Evolutionary conservation across 768 basidiomycete genomes (phyloP).

Genomic region (Russula lepida): DNA sequence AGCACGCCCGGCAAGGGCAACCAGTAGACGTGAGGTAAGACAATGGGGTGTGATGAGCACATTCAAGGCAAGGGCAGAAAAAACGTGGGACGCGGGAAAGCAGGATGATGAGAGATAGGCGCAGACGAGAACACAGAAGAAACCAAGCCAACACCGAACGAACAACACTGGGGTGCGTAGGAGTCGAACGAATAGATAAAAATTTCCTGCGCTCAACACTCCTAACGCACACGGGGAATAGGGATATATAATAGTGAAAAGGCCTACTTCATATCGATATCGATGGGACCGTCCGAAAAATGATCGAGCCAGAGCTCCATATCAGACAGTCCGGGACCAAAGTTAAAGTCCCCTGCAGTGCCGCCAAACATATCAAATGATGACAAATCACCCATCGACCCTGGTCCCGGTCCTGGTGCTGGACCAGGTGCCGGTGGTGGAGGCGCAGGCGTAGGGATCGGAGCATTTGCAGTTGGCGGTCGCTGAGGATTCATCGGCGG

Average conservation of each 20-base stretch:
- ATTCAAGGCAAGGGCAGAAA: neutral
- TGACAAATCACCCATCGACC: neutral
- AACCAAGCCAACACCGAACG: conserved; percentile 1
- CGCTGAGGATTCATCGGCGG: conserved; percentile 13
- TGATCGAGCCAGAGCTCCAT: conserved; percentile 14
- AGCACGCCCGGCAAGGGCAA: neutral
- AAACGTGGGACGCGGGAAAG: conserved; percentile 2
- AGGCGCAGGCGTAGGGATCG: neutral
- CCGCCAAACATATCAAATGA: conserved; percentile 14
- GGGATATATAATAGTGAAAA: neutral
- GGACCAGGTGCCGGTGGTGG: neutral
- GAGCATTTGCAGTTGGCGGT: conserved; percentile 14
- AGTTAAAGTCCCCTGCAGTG: conserved; percentile 9
- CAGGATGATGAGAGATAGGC: neutral
- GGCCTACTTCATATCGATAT: conserved; percentile 7
- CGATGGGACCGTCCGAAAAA: conserved; percentile 1
- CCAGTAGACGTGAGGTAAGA: neutral
- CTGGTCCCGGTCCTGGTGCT: neutral
- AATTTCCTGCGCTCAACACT: neutral
- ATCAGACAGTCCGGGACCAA: neutral
- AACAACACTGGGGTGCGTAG: neutral
- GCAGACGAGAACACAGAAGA: neutral
- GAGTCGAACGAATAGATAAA: neutral
- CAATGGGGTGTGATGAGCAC: conserved; percentile 5
- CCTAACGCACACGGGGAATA: neutral